phyloP scores from a whole-genome alignment of 768 basidiomycete species.

The Tricholoma bakamatsutake region DNA sequence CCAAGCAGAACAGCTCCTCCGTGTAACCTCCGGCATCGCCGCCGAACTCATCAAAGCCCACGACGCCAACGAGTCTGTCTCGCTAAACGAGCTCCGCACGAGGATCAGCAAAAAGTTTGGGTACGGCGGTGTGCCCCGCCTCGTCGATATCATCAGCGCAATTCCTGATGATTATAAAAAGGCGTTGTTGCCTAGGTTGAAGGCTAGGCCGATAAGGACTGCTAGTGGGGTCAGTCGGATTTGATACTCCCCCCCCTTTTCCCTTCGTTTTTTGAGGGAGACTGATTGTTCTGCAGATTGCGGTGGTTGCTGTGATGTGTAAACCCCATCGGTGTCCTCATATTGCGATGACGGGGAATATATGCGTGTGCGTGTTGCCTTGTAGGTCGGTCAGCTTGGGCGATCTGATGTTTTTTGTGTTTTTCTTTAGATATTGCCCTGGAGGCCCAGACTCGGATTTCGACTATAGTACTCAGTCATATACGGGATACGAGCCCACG shows the following conservation, averaged over 20 bases:
- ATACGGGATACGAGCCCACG: constrained; percentile 94
- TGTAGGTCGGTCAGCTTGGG: background rate
- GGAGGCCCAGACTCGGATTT: constrained; percentile 99
- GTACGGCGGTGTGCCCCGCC: constrained; percentile 80
- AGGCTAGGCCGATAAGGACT: constrained; percentile 91
- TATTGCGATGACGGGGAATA: constrained; percentile 99
- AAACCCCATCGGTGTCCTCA: constrained; percentile 99
- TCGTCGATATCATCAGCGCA: constrained; percentile 97
- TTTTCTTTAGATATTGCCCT: constrained; percentile 77
- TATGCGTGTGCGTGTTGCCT: constrained; percentile 75
- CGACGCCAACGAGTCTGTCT: constrained; percentile 69
- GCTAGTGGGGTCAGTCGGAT: constrained; percentile 94
- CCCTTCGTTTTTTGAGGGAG: too few species aligned
- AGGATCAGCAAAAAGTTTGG: constrained; percentile 88
- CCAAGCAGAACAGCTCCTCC: constrained; percentile 84
- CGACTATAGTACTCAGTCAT: constrained; percentile 97
- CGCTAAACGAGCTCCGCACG: constrained; percentile 82
- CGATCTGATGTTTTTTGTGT: background rate
- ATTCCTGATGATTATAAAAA: constrained; percentile 98
- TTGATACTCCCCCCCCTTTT: too few species aligned
- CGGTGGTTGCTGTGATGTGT: constrained; percentile 99
- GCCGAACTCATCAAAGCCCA: constrained; percentile 88
- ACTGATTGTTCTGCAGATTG: constrained; percentile 52
- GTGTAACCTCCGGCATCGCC: constrained; percentile 92
- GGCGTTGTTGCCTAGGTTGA: constrained; percentile 80